A percentile compares a stretch with the other conserved stretches of the same genome.
phyloP scores from a whole-genome alignment of 1,139 yeast species.

The Sugiyamaella xylanicola region DNA sequence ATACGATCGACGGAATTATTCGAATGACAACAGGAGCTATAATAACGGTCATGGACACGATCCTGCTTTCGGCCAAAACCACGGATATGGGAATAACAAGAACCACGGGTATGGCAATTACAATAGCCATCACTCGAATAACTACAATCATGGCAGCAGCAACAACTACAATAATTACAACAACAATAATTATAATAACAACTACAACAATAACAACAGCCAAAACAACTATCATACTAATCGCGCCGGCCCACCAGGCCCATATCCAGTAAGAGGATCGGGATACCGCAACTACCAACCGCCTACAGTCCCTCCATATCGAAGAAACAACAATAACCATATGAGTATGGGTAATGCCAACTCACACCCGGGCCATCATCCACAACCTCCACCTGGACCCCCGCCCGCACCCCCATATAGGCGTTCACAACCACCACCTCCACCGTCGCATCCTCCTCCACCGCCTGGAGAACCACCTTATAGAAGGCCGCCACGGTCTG shows the following conservation, averaged over 20 bases:
- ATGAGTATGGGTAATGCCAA: no score
- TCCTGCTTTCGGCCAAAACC: conserved; percentile 3
- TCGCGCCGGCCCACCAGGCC: neutral
- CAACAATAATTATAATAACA: neutral
- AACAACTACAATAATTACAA: conserved; percentile 1
- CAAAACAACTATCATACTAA: conserved; percentile 1
- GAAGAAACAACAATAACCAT: conserved; percentile 2
- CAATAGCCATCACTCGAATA: conserved; percentile 12
- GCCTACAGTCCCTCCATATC: conserved; percentile 10
- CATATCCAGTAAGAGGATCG: neutral
- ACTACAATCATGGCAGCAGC: conserved; percentile 3
- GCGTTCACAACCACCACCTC: conserved; percentile 20
- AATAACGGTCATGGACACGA: conserved; percentile 7
- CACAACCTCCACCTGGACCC: conserved; percentile 16
- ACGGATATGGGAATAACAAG: neutral
- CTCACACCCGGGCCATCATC: conserved; percentile 14
- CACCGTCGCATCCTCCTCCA: conserved; percentile 9
- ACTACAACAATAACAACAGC: conserved; percentile 1
- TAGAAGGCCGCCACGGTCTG: conserved; percentile 7
- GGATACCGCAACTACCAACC: conserved; percentile 9
- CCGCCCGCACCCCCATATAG: conserved; percentile 25
- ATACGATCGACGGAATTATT: neutral
- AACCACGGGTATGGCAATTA: conserved; percentile 14
- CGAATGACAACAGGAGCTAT: conserved; percentile 9
- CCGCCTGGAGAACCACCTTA: conserved; percentile 15